A percentile compares a stretch with the other conserved stretches of the same genome.
Conservation (phyloP, 2,329 filamentous ascomycete species). For the Periglandula ipomoeae region DNA sequence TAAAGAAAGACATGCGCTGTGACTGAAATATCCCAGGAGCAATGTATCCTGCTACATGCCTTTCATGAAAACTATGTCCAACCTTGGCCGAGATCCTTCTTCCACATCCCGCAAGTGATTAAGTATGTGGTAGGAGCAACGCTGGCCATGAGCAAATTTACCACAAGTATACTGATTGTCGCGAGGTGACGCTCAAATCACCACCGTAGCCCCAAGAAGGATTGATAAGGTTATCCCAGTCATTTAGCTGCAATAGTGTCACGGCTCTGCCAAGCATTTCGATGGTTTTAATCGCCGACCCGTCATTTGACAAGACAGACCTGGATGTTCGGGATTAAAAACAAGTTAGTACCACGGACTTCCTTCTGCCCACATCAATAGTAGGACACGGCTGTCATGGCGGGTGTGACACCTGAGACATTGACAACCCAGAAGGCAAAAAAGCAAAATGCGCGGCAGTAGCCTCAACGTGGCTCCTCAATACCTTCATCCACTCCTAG, state of each 20-base stretch:
- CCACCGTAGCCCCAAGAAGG: neutral
- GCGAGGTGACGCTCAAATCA: neutral
- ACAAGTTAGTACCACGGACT: neutral
- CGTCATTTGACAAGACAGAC: neutral
- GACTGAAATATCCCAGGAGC: too few relatives aligned
- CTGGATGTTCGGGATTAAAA: neutral
- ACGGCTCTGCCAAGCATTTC: neutral
- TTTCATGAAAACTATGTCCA: too few relatives aligned
- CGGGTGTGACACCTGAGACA: conserved; percentile 5
- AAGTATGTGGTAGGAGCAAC: too few relatives aligned
- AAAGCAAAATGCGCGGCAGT: neutral
- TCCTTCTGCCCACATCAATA: neutral
- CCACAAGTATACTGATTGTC: neutral
- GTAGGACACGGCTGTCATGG: neutral
- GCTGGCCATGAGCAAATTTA: neutral
- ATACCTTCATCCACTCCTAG: neutral
- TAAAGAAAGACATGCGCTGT: too few relatives aligned
- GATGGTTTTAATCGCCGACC: neutral
- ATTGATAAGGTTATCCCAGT: neutral
- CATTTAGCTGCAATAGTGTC: neutral
- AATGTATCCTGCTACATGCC: too few relatives aligned
- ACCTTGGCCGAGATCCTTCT: too few relatives aligned
- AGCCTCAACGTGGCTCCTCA: neutral
- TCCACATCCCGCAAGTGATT: too few relatives aligned
- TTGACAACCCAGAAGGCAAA: neutral